Conservation (phyloP, 345 rosid species). For the Leavenworthia alabamica region DNA sequence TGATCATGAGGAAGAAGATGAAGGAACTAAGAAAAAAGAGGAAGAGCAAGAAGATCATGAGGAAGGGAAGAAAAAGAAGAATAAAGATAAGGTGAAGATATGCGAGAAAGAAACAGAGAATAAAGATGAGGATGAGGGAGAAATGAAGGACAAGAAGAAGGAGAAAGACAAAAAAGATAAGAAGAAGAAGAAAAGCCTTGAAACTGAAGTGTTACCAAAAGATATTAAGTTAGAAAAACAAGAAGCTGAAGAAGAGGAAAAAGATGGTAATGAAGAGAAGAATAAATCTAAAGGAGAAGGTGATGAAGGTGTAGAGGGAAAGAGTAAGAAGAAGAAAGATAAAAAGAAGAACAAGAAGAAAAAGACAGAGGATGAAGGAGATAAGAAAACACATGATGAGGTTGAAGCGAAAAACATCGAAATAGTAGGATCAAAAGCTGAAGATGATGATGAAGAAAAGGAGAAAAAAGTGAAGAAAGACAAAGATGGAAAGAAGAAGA, state of each 20-base stretch:
- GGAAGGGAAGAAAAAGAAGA: not conserved
- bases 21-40: not conserved
- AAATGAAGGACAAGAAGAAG: conserved; percentile 4
- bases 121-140: conserved; percentile 11
- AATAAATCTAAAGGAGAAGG: not conserved
- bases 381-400: not conserved
- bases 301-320: not conserved
- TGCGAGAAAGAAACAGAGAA: conserved; percentile 5
- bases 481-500: conserved; percentile 34
- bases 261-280: not conserved
- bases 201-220: conserved; percentile 9
- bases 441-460: conserved; percentile 24
- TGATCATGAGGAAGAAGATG: conserved; percentile 1
- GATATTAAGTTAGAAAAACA: conserved; percentile 7
- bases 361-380: conserved; percentile 16
- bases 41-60: not conserved
- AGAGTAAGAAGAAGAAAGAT: not conserved
- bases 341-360: not conserved
- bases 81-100: not conserved
- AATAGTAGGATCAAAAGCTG: conserved; percentile 13
- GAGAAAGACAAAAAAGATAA: not conserved
- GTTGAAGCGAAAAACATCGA: not conserved
- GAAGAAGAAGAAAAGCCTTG: conserved; percentile 2
- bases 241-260: not conserved
- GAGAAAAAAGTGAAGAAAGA: conserved; percentile 32